Evolutionary conservation across 345 rosid species (phyloP).

Genomic region (Populus alba): DNA sequence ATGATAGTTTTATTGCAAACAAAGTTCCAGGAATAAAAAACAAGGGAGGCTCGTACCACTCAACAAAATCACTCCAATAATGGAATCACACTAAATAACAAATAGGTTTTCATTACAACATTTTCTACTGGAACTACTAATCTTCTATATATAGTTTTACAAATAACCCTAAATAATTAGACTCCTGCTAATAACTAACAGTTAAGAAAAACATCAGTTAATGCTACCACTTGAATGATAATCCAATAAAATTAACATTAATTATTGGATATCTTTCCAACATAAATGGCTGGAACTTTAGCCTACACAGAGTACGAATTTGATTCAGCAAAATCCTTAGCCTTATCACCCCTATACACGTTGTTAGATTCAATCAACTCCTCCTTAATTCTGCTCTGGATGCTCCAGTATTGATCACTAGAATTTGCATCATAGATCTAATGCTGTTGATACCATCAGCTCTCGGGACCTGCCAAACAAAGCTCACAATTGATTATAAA

Average conservation of each 20-base stretch:
- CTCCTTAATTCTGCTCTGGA: no score
- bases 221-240: background rate
- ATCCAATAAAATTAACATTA: background rate
- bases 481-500: no score
- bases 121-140: background rate
- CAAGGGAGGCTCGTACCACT: background rate
- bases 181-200: background rate
- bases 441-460: no score
- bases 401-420: background rate
- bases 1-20: background rate
- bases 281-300: background rate
- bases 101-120: background rate
- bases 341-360: no score
- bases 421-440: background rate
- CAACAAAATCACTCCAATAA: background rate
- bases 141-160: background rate
- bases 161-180: background rate
- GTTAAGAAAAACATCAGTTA: background rate
- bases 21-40: background rate
- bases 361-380: background rate
- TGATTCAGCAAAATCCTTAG: background rate
- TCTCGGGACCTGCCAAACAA: no score
- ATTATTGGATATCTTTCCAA: background rate
- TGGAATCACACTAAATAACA: background rate
- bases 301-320: background rate